Percentiles rank a stretch among this genome's conserved stretches.
These are phyloP conservation scores for Mucor indicus DNA, from an alignment of 371 early-diverging fungal species.

Conservation along the genomic window DNA sequence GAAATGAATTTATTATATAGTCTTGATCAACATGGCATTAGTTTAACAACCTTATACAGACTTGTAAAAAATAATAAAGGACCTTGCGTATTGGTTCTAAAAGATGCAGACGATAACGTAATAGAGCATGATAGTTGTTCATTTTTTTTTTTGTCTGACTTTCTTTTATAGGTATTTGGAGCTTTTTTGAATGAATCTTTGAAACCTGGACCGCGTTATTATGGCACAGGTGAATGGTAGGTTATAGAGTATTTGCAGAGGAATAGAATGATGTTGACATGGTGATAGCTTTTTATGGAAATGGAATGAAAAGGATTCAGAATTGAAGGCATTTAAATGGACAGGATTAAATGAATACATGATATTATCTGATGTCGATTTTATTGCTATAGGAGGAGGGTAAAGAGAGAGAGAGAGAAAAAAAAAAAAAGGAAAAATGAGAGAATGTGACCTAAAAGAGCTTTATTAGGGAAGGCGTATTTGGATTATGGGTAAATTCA, in stretches of 20 bases:
- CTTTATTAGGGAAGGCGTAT: slow-evolving; percentile 66
- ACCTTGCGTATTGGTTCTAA: slow-evolving; percentile 68
- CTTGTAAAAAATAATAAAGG: slow-evolving; percentile 57
- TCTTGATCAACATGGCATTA: slow-evolving; percentile 90
- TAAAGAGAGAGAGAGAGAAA: slow-evolving; percentile 24
- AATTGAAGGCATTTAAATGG: slow-evolving; percentile 69
- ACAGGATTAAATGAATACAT: slow-evolving; percentile 90
- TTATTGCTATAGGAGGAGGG: slow-evolving; percentile 92
- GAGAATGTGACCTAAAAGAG: neutral
- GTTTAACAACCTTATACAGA: slow-evolving; percentile 75
- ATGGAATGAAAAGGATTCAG: slow-evolving; percentile 18
- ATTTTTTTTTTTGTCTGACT: neutral
- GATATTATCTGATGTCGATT: slow-evolving; percentile 76
- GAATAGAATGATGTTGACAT: slow-evolving; percentile 2
- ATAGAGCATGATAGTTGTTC: neutral
- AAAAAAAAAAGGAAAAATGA: neutral
- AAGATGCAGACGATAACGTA: slow-evolving; percentile 62
- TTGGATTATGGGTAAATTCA: slow-evolving; percentile 90
- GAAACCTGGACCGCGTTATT: slow-evolving; percentile 66
- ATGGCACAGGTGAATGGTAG: slow-evolving; percentile 93
- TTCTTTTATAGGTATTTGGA: slow-evolving; percentile 92
- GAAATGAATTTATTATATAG: slow-evolving; percentile 84
- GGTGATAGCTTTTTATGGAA: slow-evolving; percentile 39
- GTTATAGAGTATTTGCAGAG: neutral
- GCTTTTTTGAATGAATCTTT: slow-evolving; percentile 81